Evolutionary conservation across 1,139 yeast species (phyloP).

Genomic region (Saccharomyces hybrid): DNA sequence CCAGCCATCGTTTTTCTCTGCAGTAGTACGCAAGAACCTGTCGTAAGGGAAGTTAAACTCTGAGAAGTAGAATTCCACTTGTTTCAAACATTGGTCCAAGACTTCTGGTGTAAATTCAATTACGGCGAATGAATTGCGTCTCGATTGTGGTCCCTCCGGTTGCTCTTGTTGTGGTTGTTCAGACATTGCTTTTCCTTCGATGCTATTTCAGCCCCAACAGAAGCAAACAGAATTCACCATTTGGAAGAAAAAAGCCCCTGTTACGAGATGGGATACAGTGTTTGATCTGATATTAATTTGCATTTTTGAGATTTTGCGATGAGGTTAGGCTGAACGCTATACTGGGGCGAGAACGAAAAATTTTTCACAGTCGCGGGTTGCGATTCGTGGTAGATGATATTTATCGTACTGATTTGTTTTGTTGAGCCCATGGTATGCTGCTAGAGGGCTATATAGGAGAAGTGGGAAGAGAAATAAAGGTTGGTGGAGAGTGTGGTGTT

Average conservation of each 20-base stretch:
- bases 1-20: constrained; percentile 92
- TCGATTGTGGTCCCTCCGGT: constrained; percentile 12
- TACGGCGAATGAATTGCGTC: constrained; percentile 30
- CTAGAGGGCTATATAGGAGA: neutral
- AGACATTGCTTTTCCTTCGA: neutral
- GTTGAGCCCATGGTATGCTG: neutral
- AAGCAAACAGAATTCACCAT: neutral
- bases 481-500: too few species aligned
- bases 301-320: neutral
- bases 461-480: neutral
- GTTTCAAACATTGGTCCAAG: constrained; percentile 55
- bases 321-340: neutral
- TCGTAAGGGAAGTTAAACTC: constrained; percentile 90
- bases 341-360: neutral
- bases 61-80: constrained; percentile 92
- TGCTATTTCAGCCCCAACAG: neutral
- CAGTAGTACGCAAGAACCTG: constrained; percentile 77
- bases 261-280: neutral
- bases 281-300: neutral
- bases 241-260: neutral
- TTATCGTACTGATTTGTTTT: neutral
- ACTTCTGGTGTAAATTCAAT: constrained; percentile 35
- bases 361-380: neutral
- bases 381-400: neutral
- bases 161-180: constrained; percentile 7